Evolutionary conservation across 495 filamentous ascomycete species (phyloP), one percentile per base, ranked within the genome.

Genomic region (Annulohypoxylon bovei): DNA sequence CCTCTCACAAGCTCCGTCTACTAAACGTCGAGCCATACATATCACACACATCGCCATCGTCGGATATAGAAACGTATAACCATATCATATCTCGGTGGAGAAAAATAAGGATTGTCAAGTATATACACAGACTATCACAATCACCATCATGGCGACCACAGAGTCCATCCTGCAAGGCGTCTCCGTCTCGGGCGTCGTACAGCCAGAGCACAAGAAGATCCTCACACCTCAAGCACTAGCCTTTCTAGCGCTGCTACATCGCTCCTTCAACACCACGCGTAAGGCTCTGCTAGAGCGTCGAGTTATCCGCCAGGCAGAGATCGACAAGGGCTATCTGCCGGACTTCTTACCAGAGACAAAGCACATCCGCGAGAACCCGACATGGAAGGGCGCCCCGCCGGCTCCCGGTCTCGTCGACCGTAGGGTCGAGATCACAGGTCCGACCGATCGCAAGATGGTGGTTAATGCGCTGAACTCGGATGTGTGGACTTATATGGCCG

Each of bases 401-500:
- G 95, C 96, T 7, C 95, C 95, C 0, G 95, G 95, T 44, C 84
- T 99, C 39, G 90, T 98, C 35, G 96, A 99, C 83, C 89, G 95
- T 65, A 87, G 95, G 67, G 94, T 97, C n/a, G 95, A 99, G 86
- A 99, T 99, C 81, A 99, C 95, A 12, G 95, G 95, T 1, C 95
- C 95, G 0, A 98, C 95, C 3, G 95, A 98, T 81, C 87, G 96
- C 65, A 99, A 98, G 88, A 99, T 99, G 95, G 93, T 99, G 39
- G 93, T 99, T 61, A 99, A 99, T 81, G 95, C 95, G 5, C 75
- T 99, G 78, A 99, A 99, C 81, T 90, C 95, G 37, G 88, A 98
- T 76, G 96, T 98, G 18, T 99, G 93, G 93, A 98, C 95, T 28
- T 99, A 99, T 79, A 99, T 99, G 95, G 96, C 95, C 27, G 95